Evolutionary conservation across 192 early-diverging fungal species (phyloP).

Genomic region (Physocladia obscura): DNA sequence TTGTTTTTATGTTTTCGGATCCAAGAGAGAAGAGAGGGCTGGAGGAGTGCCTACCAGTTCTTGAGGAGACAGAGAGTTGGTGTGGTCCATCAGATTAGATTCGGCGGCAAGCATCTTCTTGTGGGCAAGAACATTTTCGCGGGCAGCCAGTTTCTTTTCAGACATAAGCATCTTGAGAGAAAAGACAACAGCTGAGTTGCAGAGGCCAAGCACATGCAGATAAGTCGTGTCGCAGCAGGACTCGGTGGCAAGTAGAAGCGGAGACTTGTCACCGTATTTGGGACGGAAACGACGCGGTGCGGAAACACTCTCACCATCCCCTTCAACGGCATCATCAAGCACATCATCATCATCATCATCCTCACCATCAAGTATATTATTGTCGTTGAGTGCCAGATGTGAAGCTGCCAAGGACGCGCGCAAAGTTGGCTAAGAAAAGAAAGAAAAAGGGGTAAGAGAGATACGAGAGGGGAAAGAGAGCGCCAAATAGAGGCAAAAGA

Average conservation of each 20-base stretch:
- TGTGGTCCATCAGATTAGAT: neutral
- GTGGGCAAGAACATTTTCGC: neutral
- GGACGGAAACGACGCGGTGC: too few relatives aligned
- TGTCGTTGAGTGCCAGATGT: too few relatives aligned
- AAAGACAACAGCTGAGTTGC: neutral
- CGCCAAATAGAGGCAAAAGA: too few relatives aligned
- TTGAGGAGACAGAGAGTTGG: neutral
- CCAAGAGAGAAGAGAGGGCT: neutral
- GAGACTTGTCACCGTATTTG: neutral
- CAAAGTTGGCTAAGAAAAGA: too few relatives aligned
- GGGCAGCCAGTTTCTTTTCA: neutral
- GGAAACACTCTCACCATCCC: too few relatives aligned
- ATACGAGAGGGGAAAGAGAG: too few relatives aligned
- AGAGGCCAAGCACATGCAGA: constrained; percentile 12
- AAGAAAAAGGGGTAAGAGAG: too few relatives aligned
- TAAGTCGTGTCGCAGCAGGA: constrained; percentile 4
- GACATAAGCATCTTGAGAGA: neutral
- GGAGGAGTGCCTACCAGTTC: constrained; percentile 1
- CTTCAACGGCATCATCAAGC: too few relatives aligned
- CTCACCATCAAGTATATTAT: too few relatives aligned
- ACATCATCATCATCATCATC: too few relatives aligned
- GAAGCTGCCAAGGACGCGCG: too few relatives aligned
- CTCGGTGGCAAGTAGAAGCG: neutral
- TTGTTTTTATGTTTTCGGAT: neutral
- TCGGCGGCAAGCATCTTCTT: constrained; percentile 10